Evolutionary conservation across 2,329 filamentous ascomycete species (phyloP), one percentile per base, ranked within the genome.

Genomic region (Chaetomiaceae sp.): DNA sequence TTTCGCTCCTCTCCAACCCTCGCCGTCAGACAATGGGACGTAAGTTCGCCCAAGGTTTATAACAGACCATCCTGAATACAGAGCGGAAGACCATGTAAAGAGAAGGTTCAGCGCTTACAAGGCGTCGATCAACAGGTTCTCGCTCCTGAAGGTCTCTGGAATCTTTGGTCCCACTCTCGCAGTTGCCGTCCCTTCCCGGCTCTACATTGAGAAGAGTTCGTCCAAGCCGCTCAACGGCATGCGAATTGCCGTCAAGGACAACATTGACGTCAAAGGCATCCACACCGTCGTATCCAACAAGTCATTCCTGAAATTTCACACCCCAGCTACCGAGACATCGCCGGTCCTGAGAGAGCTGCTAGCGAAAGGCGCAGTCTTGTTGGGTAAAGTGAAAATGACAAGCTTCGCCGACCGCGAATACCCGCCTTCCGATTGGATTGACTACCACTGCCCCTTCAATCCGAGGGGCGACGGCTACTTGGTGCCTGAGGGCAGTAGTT

Each of bases 361-460:
- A 22, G 24, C 35, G 6, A 24, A 14, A 6, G 35, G 35, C 20
- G 35, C 20, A 9, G 14, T 38, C 19, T 2, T 38, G 8, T 14
- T 38, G 12, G 48, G 48, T n/a, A 50, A 50, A 18, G 32, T 35
- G 2, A 50, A 50, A 17, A 35, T 33, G 20, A 46, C 48, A 2
- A 15, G 35, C 14, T 50, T 50, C 24, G 48, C 48, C 3, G 38
- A 38, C 9, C 38, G 42, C 20, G 48, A 50, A 19, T 27, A 50
- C n/a, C 48, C 48, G 2, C 42, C 42, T 1, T 33, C 42, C 12
- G 42, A 50, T 12, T 50, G 48, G 48, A 24, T 50, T n/a, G 48
- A 50, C 12, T 50, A 38, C 24, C 42, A 46, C n/a, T 46, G 42
- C 9, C 48, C 48, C 7, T 46, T 33, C 38, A 46, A 50, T 24